phyloP scores from a whole-genome alignment of 495 filamentous ascomycete species.

The Penicillium macrosclerotiorum region DNA sequence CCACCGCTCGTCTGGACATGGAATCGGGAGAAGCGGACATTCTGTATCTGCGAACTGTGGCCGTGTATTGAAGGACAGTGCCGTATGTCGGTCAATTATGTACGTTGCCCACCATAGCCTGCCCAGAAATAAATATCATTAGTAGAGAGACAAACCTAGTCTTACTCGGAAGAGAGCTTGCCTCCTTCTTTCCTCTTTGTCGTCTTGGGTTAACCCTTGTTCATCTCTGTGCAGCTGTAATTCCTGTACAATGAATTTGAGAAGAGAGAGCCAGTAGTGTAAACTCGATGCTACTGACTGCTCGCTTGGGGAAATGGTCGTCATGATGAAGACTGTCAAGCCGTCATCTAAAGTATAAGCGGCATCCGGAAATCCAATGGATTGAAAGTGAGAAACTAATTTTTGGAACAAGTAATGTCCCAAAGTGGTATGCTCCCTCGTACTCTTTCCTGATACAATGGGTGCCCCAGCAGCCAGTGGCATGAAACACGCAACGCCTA shows the following conservation, averaged over 20 bases:
- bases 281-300: conserved; percentile 6
- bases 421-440: conserved; percentile 2
- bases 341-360: conserved; percentile 4
- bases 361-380: neutral
- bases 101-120: too few species aligned
- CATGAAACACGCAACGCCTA: conserved; percentile 8
- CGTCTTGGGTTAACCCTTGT: neutral
- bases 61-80: too few species aligned
- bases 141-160: neutral
- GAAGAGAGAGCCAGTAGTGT: conserved; percentile 7
- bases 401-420: conserved; percentile 6
- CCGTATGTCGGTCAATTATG: too few species aligned
- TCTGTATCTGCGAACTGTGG: too few species aligned
- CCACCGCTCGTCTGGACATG: too few species aligned
- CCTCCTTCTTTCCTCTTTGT: conserved; percentile 7
- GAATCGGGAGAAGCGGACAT: too few species aligned
- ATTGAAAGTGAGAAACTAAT: conserved; percentile 1
- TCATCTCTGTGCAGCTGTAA: conserved; percentile 4
- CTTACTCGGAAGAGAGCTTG: neutral
- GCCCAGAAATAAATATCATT: neutral
- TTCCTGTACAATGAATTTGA: conserved; percentile 5
- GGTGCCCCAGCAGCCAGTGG: conserved; percentile 4
- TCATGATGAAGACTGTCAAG: conserved; percentile 6
- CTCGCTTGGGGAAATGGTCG: conserved; percentile 5
- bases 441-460: conserved; percentile 2